Conservation (phyloP, 2,329 filamentous ascomycete genomes). For the Seiridium unicorne region DNA sequence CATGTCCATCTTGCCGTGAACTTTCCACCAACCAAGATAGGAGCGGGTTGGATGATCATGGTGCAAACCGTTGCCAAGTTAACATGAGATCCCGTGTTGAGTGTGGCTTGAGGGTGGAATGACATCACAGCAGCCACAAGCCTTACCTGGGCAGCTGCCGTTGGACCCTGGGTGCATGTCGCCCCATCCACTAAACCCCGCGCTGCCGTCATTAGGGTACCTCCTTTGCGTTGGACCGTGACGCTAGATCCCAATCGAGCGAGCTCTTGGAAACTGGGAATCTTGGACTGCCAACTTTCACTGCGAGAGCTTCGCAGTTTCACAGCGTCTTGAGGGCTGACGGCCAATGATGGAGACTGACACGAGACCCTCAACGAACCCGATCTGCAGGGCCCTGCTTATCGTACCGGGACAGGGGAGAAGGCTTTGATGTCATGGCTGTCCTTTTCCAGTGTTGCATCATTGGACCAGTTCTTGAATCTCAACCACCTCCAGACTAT, state of each 20-base stretch:
- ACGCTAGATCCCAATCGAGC: neutral
- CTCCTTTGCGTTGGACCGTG: neutral
- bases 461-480: neutral
- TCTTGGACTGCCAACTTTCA: conserved; percentile 8
- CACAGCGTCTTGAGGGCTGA: neutral
- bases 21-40: neutral
- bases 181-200: neutral
- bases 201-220: neutral
- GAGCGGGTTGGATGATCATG: neutral
- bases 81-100: neutral
- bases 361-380: neutral
- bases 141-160: no score
- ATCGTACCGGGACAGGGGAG: neutral
- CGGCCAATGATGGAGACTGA: neutral
- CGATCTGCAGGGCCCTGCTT: conserved; percentile 10
- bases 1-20: neutral
- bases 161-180: neutral
- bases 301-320: neutral
- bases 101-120: neutral
- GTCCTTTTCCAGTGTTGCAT: conserved; percentile 2
- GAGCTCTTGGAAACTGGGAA: neutral
- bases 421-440: conserved; percentile 11
- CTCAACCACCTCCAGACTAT: neutral
- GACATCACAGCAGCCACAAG: neutral
- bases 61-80: neutral